Evolutionary conservation across 2,329 filamentous ascomycete species (phyloP).

Genomic region (Diaporthe ilicicola): DNA sequence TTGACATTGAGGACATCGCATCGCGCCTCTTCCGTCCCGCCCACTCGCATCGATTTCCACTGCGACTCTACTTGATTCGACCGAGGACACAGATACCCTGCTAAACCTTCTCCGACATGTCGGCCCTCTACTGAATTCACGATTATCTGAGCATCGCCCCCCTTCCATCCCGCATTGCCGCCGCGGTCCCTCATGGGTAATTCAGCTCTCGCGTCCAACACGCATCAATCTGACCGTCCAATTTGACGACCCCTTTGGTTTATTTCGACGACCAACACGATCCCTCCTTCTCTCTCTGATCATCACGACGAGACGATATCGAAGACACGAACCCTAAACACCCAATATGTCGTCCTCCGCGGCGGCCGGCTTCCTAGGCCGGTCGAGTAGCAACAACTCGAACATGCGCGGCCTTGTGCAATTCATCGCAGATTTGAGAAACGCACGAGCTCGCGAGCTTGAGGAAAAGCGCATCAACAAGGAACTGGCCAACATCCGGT

Average conservation of each 20-base stretch:
- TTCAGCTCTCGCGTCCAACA: conserved; percentile 26
- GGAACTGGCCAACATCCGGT: conserved; percentile 96
- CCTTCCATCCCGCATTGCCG: not conserved
- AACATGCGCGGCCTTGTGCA: conserved; percentile 89
- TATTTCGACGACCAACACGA: not conserved
- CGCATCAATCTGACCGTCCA: conserved; percentile 30
- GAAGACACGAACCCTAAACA: conserved; percentile 20
- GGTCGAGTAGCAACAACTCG: conserved; percentile 70
- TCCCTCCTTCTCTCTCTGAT: not conserved
- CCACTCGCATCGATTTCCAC: conserved; percentile 7
- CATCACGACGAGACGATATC: conserved; percentile 6
- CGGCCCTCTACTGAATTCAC: conserved; percentile 20
- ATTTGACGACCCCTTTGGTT: not conserved
- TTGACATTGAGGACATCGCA: conserved; percentile 31
- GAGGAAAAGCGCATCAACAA: conserved; percentile 99
- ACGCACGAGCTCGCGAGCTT: conserved; percentile 91
- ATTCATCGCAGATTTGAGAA: conserved; percentile 96
- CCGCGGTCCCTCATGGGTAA: conserved; percentile 32
- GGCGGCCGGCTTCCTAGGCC: conserved; percentile 70
- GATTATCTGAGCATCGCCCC: conserved; percentile 3
- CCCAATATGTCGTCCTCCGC: conserved; percentile 61
- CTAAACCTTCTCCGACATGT: conserved; percentile 20
- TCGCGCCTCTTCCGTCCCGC: not conserved
- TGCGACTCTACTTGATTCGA: not conserved
- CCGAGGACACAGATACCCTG: not conserved